Percentiles rank a stretch among this genome's conserved stretches.
phyloP scores from a whole-genome alignment of 2,329 filamentous ascomycete species.

The Alternaria sp. region DNA sequence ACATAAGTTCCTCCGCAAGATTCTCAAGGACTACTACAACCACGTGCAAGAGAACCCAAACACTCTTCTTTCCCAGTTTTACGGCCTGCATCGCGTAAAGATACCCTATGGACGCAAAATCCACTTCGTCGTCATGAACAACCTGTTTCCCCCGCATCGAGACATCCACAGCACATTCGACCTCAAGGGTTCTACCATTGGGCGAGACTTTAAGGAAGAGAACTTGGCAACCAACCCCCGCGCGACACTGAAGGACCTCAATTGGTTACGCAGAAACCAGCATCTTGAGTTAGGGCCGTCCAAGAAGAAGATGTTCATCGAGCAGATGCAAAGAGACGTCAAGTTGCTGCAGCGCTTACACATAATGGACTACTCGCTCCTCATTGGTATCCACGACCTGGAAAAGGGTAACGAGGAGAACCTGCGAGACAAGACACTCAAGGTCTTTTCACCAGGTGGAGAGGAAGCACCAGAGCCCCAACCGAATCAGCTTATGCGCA shows the following conservation, averaged over 20 bases:
- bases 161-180: conserved; percentile 98
- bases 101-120: conserved; percentile 98
- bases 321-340: conserved; percentile 89
- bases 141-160: conserved; percentile 94
- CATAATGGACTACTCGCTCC: conserved; percentile 98
- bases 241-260: conserved; percentile 93
- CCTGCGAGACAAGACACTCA: conserved; percentile 83
- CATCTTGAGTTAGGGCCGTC: conserved; percentile 86
- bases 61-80: conserved; percentile 96
- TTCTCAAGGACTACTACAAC: conserved; percentile 88
- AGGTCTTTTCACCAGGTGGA: conserved; percentile 91
- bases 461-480: conserved; percentile 57
- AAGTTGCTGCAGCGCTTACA: conserved; percentile 83
- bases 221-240: conserved; percentile 86
- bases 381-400: conserved; percentile 92
- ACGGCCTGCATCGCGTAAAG: conserved; percentile 95
- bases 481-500: conserved; percentile 79
- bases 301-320: conserved; percentile 86
- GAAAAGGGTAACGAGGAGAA: conserved; percentile 94
- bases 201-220: conserved; percentile 88
- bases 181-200: conserved; percentile 93
- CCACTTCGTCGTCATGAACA: conserved; percentile 99
- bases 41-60: conserved; percentile 95
- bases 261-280: conserved; percentile 87
- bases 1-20: conserved; percentile 84